Evolutionary conservation across 441 rosid species (phyloP), one percentile per base, ranked within the genome.

Genomic region (Eutrema salsugineum): DNA sequence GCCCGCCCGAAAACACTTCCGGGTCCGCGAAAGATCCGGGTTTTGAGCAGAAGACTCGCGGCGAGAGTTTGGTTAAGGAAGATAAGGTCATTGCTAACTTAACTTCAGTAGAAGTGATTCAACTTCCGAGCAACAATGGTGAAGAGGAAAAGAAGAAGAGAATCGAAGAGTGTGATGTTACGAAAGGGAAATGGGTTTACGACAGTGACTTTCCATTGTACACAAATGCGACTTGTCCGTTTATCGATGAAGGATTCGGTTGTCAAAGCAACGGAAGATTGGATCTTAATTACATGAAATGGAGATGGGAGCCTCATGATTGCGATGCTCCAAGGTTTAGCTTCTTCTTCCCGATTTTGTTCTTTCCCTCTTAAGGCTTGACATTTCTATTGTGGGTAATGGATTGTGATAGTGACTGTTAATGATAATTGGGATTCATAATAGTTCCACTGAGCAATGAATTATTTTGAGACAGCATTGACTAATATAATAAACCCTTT

Each of bases 201-300:
- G 93, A 91, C 53, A 87, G 77, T 75, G 81, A 79, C 71, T 85
- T 85, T 70, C 88, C 85, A 55, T 66, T 82, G 55, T 93, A 93
- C 78, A 91, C 88, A 27, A 85, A 86, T 70, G 51, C 39, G 12
- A 84, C 94, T 14, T 91, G 97, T 71, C 94, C 97, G 36, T 88
- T 87, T 63, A 87, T 91, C 40, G 99, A 94, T 73, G 93, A 94
- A 83, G 99, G 94, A 16, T 94, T 94, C 75, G 85, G 77, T 66
- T 94, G 99, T 77, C 78, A 70, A 36, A 87, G 85, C 43, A 94
- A 91, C 77, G 97, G 97, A 57, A 86, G 97, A 68, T 63, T 79
- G 19, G 93, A 94, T 63, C 78, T 80, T 55, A 69, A 73, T 64
- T 88, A 87, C 84, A 81, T 72, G 91, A 90, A 90, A 58, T 91